Conservation (phyloP, 192 early-diverging fungal genomes). For the Entrophospora sp. region DNA sequence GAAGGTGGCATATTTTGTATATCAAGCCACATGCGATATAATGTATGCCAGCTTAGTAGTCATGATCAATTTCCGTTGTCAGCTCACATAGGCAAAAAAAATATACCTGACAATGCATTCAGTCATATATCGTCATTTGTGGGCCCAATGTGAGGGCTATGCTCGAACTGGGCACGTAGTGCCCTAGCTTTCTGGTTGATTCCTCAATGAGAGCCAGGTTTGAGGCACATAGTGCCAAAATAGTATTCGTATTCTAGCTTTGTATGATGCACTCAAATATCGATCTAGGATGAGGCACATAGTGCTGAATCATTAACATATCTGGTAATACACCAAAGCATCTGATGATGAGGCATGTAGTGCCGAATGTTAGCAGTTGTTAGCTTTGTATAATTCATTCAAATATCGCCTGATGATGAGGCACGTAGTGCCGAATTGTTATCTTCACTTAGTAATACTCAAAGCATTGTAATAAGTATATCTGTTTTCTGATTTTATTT, state of each 20-base stretch:
- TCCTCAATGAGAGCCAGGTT: background rate
- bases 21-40: background rate
- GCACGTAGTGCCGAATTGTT: too few species aligned
- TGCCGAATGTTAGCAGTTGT: background rate
- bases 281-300: too few species aligned
- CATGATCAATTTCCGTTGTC: background rate
- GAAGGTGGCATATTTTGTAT: background rate
- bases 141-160: conserved; percentile 11
- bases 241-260: too few species aligned
- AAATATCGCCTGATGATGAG: too few species aligned
- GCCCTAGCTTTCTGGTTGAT: conserved; percentile 9
- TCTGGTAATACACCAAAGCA: too few species aligned
- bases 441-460: too few species aligned
- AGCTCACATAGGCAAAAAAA: background rate
- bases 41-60: background rate
- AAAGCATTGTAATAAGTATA: conserved; percentile 13
- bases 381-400: too few species aligned
- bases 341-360: too few species aligned
- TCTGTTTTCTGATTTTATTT: conserved; percentile 3
- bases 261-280: too few species aligned
- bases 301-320: too few species aligned
- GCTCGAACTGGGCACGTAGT: too few species aligned
- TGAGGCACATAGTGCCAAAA: conserved; percentile 9
- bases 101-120: conserved; percentile 7
- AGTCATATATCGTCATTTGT: conserved; percentile 7